Evolutionary conservation across 179 eudicot species (phyloP).

Genomic region (Carnegiea gigantea): DNA sequence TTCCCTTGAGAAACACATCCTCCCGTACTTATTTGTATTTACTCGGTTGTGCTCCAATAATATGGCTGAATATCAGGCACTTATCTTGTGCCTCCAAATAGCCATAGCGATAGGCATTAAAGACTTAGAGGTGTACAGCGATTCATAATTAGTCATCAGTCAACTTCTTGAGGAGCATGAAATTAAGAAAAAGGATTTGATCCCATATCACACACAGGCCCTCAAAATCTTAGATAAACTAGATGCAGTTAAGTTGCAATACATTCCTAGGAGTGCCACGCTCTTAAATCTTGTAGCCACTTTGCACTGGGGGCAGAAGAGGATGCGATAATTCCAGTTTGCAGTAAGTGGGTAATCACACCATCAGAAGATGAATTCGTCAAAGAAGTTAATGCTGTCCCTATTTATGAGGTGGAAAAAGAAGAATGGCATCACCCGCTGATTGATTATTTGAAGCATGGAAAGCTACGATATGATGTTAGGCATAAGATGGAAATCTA

Average conservation of each 20-base stretch:
- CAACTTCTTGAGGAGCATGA: background rate
- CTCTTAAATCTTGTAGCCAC: conserved; percentile 8
- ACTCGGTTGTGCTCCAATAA: background rate
- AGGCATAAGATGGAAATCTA: background rate
- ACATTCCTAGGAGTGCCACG: background rate
- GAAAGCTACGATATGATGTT: background rate
- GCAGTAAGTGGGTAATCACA: background rate
- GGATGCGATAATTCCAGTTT: background rate
- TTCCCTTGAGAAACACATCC: background rate
- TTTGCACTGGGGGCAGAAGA: conserved; percentile 5
- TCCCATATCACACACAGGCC: background rate
- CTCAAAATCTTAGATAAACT: background rate
- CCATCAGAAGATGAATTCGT: background rate
- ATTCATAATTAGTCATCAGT: background rate
- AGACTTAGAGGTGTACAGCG: background rate
- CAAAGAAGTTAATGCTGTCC: background rate
- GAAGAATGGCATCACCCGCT: conserved; percentile 9
- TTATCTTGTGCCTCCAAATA: background rate
- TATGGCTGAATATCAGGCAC: conserved; percentile 14
- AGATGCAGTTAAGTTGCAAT: background rate
- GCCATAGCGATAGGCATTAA: background rate
- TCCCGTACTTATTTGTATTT: conserved; percentile 6
- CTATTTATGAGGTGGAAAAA: background rate
- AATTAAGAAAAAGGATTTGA: background rate
- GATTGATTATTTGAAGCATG: background rate